A percentile compares a stretch with the other conserved stretches of the same genome.
Conservation (phyloP, 148 eudicot species). For the Vaccinium corymbosum region DNA sequence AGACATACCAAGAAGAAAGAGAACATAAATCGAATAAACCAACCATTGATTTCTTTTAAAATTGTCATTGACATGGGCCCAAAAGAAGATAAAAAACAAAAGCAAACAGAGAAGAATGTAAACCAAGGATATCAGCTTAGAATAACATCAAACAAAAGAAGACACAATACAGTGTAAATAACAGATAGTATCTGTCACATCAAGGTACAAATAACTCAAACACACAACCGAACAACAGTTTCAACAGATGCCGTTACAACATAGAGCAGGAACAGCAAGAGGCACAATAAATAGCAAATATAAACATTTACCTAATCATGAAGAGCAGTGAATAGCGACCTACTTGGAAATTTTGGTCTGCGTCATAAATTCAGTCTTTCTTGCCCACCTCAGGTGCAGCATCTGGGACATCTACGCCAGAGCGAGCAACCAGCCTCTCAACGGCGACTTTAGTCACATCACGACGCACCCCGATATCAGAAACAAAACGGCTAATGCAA, state of each 20-base stretch:
- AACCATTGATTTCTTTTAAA: not conserved
- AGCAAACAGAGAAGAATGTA: not conserved
- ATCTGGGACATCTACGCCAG: slow-evolving; percentile 22
- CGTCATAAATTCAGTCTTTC: slow-evolving; percentile 15
- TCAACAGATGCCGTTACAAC: not conserved
- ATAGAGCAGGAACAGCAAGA: not conserved
- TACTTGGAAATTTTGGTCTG: not conserved
- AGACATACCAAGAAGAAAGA: not conserved
- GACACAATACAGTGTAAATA: not conserved
- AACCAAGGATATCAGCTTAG: not conserved
- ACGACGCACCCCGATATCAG: slow-evolving; percentile 77
- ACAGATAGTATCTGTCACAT: not conserved
- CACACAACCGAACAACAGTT: not conserved
- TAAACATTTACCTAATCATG: not conserved
- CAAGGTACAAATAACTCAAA: not conserved
- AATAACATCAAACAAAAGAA: not conserved
- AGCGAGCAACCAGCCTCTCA: slow-evolving; percentile 53
- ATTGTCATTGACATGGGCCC: not conserved
- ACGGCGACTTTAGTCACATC: slow-evolving; percentile 76
- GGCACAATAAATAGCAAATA: not conserved
- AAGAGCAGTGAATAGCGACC: not conserved
- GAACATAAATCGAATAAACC: not conserved
- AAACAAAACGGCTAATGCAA: slow-evolving; percentile 57
- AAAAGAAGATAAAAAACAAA: not conserved
- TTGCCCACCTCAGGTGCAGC: slow-evolving; percentile 16